Evolutionary conservation across 768 basidiomycete species (phyloP).

Genomic region (Termitomyces sp.): DNA sequence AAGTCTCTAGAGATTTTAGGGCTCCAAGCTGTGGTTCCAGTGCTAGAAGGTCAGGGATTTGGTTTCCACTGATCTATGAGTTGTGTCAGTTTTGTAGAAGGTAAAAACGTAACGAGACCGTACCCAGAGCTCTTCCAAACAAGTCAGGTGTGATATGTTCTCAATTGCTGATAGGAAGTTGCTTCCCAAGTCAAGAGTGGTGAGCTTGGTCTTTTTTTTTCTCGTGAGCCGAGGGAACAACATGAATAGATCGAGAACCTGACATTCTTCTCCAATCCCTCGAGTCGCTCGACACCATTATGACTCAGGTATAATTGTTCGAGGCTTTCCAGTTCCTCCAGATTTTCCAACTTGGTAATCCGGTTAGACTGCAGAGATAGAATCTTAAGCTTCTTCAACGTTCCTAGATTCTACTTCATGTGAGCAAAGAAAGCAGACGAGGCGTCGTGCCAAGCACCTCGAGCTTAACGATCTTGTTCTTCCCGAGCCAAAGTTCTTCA

Average conservation of each 20-base stretch:
- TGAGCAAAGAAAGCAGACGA: background rate
- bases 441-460: slow-evolving; percentile 47
- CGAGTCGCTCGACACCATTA: slow-evolving; percentile 81
- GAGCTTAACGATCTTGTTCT: slow-evolving; percentile 91
- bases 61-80: slow-evolving; percentile 80
- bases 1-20: slow-evolving; percentile 67
- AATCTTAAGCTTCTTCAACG: slow-evolving; percentile 73
- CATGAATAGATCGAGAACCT: slow-evolving; percentile 16
- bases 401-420: slow-evolving; percentile 55
- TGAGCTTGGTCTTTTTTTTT: slow-evolving; percentile 55
- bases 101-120: slow-evolving; percentile 24
- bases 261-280: slow-evolving; percentile 85
- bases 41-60: slow-evolving; percentile 65
- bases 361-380: slow-evolving; percentile 93
- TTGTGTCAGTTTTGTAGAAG: background rate
- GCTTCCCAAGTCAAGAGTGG: slow-evolving; percentile 83
- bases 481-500: slow-evolving; percentile 95
- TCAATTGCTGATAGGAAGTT: slow-evolving; percentile 82
- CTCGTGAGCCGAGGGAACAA: background rate
- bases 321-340: slow-evolving; percentile 68
- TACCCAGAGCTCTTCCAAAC: slow-evolving; percentile 95
- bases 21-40: slow-evolving; percentile 65
- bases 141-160: slow-evolving; percentile 71
- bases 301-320: slow-evolving; percentile 94
- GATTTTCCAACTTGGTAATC: slow-evolving; percentile 80